Evolutionary conservation across 2,329 filamentous ascomycete genomes (phyloP).

Genomic region (Chaetomiaceae sp.): DNA sequence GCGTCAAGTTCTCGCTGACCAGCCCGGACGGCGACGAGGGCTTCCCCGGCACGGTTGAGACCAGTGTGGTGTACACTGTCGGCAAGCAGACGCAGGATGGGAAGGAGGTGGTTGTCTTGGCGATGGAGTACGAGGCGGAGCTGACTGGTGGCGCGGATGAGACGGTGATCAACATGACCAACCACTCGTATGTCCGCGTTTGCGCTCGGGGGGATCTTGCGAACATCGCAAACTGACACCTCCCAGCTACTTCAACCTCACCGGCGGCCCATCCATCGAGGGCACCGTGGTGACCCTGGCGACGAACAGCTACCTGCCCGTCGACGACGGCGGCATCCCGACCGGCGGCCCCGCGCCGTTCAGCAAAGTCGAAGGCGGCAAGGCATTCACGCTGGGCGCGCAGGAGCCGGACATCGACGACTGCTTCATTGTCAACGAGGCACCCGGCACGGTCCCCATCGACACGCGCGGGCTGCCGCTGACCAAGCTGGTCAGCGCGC

Average conservation of each 20-base stretch:
- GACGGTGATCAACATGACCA: conserved; percentile 88
- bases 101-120: conserved; percentile 63
- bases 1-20: conserved; percentile 56
- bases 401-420: conserved; percentile 75
- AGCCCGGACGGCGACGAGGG: conserved; percentile 82
- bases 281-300: conserved; percentile 62
- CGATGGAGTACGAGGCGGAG: conserved; percentile 85
- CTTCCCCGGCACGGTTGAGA: conserved; percentile 79
- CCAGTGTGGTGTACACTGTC: conserved; percentile 70
- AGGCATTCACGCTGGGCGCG: conserved; percentile 65
- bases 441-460: conserved; percentile 53
- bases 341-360: conserved; percentile 59
- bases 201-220: too few species aligned
- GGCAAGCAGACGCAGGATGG: conserved; percentile 55
- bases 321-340: conserved; percentile 70
- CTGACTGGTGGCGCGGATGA: conserved; percentile 70
- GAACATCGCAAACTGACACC: not conserved
- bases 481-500: conserved; percentile 61
- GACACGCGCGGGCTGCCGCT: conserved; percentile 62
- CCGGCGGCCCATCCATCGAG: conserved; percentile 45
- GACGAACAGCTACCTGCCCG: conserved; percentile 61
- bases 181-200: conserved; percentile 65
- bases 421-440: conserved; percentile 73
- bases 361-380: conserved; percentile 57
- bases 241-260: conserved; percentile 59